Evolutionary conservation across 139 green algal species (phyloP), one percentile per base, ranked within the genome.

Genomic region (Tetradesmus obliquus): DNA sequence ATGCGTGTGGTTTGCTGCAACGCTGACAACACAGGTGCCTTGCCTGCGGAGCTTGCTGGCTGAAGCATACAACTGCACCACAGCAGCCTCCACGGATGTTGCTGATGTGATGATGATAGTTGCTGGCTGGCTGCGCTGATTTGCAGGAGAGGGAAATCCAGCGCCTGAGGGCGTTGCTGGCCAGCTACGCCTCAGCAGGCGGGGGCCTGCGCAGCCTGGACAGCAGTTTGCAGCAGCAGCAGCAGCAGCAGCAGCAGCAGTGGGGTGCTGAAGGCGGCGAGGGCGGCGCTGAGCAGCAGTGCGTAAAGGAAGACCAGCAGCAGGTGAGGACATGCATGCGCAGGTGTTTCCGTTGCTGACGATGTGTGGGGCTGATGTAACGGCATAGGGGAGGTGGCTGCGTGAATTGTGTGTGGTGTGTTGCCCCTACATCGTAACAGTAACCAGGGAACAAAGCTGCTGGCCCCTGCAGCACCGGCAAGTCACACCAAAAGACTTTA

Each of bases 81-180:
- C 32, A 45, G 32, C 32, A 45, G 32, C 32, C 32, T 45, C 32
- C 32, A 45, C 22, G 22, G 9, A 20, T 84, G 79, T 7, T 84
- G 79, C 51, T 66, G 24, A 82, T 51, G 76, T 62, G 80, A 58
- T 13, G 22, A 82, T 53, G 74, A 2, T 45, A 45, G 32, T 45
- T 45, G 32, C 32, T 45, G 32, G 32, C 32, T 45, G 32, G 32
- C 32, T 45, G 32, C 32, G n/a, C 7, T 82, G n/a, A 9, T 24
- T 13, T 82, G 9, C n/a, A 94, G 83, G 94, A 96, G 82, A 55
- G 72, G 7, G 94, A 96, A 90, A 96, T 96, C 76, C n/a, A 89
- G 53, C 91, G 94, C 7, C 85, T 96, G 88, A 71, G 94, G 10
- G 72, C 71, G n/a, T 88, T 96, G 88, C 86, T 96, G 17, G 76